Conservation (phyloP, 2,329 filamentous ascomycete genomes). For the Ophiobolus disseminans region DNA sequence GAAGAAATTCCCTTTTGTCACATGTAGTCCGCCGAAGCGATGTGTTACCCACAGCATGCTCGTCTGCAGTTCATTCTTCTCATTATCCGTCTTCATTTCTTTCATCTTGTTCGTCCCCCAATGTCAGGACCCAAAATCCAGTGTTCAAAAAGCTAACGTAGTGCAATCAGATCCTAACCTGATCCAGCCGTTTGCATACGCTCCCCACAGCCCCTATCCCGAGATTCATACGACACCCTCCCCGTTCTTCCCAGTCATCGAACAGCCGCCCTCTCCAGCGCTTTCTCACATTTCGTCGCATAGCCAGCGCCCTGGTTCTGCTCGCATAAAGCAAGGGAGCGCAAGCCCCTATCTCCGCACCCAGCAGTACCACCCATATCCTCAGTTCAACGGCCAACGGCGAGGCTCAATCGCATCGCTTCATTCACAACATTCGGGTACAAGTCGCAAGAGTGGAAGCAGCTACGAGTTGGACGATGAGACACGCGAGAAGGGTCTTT, state of each 20-base stretch:
- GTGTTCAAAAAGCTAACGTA: conserved; percentile 18
- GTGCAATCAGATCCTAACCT: conserved; percentile 61
- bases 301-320: conserved; percentile 52
- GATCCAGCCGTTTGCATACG: conserved; percentile 60
- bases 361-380: conserved; percentile 63
- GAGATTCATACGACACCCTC: conserved; percentile 51
- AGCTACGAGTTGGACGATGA: conserved; percentile 50
- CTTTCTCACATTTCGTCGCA: conserved; percentile 61
- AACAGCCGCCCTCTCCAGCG: conserved; percentile 68
- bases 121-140: conserved; percentile 1
- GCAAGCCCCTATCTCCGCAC: conserved; percentile 72
- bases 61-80: conserved; percentile 24
- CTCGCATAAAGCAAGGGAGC: conserved; percentile 59
- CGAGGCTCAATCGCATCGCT: conserved; percentile 75
- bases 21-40: conserved; percentile 30
- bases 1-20: conserved; percentile 39
- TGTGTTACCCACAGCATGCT: conserved; percentile 10
- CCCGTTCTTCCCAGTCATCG: conserved; percentile 51
- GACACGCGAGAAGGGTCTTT: conserved; percentile 73
- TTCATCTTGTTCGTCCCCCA: conserved; percentile 51
- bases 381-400: conserved; percentile 56
- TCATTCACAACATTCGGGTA: conserved; percentile 68
- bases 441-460: conserved; percentile 59
- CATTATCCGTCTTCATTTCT: conserved; percentile 24
- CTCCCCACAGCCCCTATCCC: conserved; percentile 51